Evolutionary conservation across 2,329 filamentous ascomycete genomes (phyloP).

Genomic region (Fusarium palustre): DNA sequence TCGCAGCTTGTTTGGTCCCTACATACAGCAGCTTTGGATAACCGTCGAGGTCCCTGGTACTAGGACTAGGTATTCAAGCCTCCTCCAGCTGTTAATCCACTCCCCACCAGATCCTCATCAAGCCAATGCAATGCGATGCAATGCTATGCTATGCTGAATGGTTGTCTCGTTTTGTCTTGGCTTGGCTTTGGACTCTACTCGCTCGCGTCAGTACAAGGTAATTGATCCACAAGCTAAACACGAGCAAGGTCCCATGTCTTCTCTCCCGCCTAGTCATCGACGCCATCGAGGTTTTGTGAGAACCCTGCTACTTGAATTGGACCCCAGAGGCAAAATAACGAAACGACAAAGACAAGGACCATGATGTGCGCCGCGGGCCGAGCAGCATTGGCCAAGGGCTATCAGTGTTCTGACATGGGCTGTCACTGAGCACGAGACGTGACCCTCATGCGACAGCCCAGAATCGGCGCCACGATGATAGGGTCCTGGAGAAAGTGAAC

Average conservation of each 20-base stretch:
- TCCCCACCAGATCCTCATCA: slow-evolving; percentile 40
- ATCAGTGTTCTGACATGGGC: slow-evolving; percentile 29
- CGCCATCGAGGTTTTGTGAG: slow-evolving; percentile 42
- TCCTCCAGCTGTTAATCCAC: slow-evolving; percentile 34
- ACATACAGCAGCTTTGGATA: slow-evolving; percentile 10
- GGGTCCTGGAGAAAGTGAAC: slow-evolving; percentile 36
- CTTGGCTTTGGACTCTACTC: slow-evolving; percentile 30
- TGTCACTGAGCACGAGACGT: slow-evolving; percentile 45
- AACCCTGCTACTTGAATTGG: slow-evolving; percentile 37
- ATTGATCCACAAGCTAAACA: slow-evolving; percentile 45
- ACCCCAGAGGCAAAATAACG: slow-evolving; percentile 44
- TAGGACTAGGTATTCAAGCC: slow-evolving; percentile 24
- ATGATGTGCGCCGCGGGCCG: slow-evolving; percentile 46
- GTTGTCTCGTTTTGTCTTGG: slow-evolving; percentile 35
- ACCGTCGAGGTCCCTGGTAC: slow-evolving; percentile 22
- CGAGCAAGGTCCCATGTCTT: slow-evolving; percentile 47
- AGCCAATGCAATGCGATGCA: slow-evolving; percentile 18
- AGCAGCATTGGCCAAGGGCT: slow-evolving; percentile 42
- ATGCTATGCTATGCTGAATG: slow-evolving; percentile 32
- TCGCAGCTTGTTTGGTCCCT: slow-evolving; percentile 28
- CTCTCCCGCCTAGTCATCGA: slow-evolving; percentile 48
- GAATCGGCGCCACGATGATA: slow-evolving; percentile 43
- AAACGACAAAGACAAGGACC: slow-evolving; percentile 37
- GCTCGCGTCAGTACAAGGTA: slow-evolving; percentile 38
- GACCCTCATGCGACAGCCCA: slow-evolving; percentile 46